phyloP scores from a whole-genome alignment of 176 grass and related monocot species.

The Triticum aestivum region DNA sequence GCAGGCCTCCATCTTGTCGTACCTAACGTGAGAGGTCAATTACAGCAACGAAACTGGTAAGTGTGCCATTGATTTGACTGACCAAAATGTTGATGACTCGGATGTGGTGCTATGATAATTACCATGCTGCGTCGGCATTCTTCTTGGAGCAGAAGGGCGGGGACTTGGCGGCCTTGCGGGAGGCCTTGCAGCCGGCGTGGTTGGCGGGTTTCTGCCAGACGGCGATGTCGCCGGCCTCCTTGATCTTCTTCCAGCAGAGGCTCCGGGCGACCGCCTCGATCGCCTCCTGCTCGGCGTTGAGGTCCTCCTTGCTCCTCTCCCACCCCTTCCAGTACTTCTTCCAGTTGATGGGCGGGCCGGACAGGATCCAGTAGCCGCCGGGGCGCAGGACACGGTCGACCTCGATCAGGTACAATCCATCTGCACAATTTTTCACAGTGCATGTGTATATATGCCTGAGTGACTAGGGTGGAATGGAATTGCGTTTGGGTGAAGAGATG shows the following conservation, averaged over 20 bases:
- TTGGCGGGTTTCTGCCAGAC: conserved; percentile 91
- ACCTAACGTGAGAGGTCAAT: conserved; percentile 34
- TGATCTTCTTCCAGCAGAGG: conserved; percentile 93
- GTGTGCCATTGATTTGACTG: too few species aligned
- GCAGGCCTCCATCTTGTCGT: conserved; percentile 89
- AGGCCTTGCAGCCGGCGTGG: conserved; percentile 68
- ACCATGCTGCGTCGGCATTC: conserved; percentile 82
- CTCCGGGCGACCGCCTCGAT: conserved; percentile 65
- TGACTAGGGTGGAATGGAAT: not conserved
- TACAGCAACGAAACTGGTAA: not conserved
- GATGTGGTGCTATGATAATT: not conserved
- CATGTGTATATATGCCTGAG: not conserved
- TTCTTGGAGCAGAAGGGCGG: conserved; percentile 60
- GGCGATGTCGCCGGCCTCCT: conserved; percentile 81
- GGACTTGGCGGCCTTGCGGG: conserved; percentile 44
- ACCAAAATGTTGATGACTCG: not conserved
- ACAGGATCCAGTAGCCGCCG: conserved; percentile 90
- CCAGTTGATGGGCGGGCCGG: conserved; percentile 94
- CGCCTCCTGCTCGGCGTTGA: conserved; percentile 68
- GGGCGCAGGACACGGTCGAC: conserved; percentile 81
- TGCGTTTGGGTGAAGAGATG: not conserved
- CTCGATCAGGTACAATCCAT: conserved; percentile 79
- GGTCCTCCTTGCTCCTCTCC: conserved; percentile 74
- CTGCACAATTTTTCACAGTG: conserved; percentile 25
- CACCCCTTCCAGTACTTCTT: conserved; percentile 77